Evolutionary conservation across 1,284 basidiomycete genomes (phyloP).

Genomic region (Mycena citricolor): DNA sequence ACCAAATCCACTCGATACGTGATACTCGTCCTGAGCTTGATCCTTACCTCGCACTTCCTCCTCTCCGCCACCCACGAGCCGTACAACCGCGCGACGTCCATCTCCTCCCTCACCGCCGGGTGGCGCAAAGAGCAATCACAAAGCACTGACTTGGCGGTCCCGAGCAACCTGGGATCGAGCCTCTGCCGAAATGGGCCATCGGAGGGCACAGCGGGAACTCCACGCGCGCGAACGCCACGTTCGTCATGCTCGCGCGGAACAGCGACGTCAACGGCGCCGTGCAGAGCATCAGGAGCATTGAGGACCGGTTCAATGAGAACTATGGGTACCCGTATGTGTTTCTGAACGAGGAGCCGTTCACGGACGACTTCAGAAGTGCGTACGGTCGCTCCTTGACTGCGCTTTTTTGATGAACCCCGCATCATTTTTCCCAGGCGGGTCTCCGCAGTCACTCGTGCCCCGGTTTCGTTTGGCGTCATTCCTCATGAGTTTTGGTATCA

Average conservation of each 20-base stretch:
- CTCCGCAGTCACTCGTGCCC: slow-evolving; percentile 11
- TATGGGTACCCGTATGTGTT: slow-evolving; percentile 73
- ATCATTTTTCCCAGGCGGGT: slow-evolving; percentile 13
- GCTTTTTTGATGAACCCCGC: not conserved
- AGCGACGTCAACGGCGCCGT: slow-evolving; percentile 64
- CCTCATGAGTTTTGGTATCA: slow-evolving; percentile 23
- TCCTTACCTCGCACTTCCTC: slow-evolving; percentile 60
- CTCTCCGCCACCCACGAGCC: slow-evolving; percentile 66
- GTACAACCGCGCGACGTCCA: slow-evolving; percentile 66
- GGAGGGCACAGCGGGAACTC: not conserved
- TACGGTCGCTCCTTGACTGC: not conserved
- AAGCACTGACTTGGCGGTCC: slow-evolving; percentile 19
- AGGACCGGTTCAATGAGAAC: slow-evolving; percentile 66
- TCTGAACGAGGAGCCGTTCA: slow-evolving; percentile 71
- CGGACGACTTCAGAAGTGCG: slow-evolving; percentile 71
- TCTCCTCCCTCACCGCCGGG: slow-evolving; percentile 41
- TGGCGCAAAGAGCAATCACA: slow-evolving; percentile 6
- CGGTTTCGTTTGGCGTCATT: slow-evolving; percentile 21
- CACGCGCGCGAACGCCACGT: slow-evolving; percentile 53
- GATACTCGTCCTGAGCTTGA: slow-evolving; percentile 11
- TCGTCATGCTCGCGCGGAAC: slow-evolving; percentile 71
- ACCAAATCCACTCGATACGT: slow-evolving; percentile 21
- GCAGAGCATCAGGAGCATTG: slow-evolving; percentile 53
- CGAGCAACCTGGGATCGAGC: slow-evolving; percentile 9
- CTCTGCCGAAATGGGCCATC: slow-evolving; percentile 7